Conservation (phyloP, 768 basidiomycete species). For the Dentipellis fragilis region DNA sequence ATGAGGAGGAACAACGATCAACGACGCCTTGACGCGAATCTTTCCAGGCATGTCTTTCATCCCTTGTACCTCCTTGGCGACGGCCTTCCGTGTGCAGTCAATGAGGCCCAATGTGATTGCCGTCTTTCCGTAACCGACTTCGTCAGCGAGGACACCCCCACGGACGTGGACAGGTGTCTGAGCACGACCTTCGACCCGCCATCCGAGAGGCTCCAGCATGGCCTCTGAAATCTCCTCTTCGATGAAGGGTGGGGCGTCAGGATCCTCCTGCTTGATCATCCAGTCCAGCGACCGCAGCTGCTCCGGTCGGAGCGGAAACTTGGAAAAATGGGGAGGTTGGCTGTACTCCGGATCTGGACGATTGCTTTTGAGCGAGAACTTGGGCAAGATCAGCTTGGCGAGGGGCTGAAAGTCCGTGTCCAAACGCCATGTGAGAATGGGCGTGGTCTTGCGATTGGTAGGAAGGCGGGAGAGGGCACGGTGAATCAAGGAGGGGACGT, state of each 20-base stretch:
- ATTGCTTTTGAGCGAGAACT: constrained; percentile 71
- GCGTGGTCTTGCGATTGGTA: constrained; percentile 29
- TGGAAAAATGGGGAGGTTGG: constrained; percentile 75
- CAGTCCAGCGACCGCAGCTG: constrained; percentile 86
- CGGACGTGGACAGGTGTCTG: constrained; percentile 64
- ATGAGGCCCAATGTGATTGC: constrained; percentile 89
- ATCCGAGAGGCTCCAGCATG: constrained; percentile 74
- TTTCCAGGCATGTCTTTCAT: constrained; percentile 44
- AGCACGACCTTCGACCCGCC: constrained; percentile 91
- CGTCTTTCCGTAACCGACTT: constrained; percentile 96
- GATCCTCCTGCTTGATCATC: constrained; percentile 80
- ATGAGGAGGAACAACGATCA: constrained; percentile 85
- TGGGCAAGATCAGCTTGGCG: constrained; percentile 45
- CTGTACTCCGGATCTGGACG: constrained; percentile 54
- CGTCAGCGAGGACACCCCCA: constrained; percentile 90
- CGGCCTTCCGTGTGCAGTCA: constrained; percentile 51
- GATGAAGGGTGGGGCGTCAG: constrained; percentile 58
- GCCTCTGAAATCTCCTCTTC: constrained; percentile 96
- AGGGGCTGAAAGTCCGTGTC: constrained; percentile 67
- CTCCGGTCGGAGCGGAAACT: constrained; percentile 59
- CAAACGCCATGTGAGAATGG: constrained; percentile 67
- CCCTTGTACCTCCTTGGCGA: constrained; percentile 48
- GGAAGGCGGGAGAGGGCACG: constrained; percentile 79
- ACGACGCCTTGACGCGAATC: constrained; percentile 70
- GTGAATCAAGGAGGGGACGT: constrained; percentile 79